These are phyloP conservation scores for Calophaca sinica DNA, from an alignment of 306 rosid genomes.

Conservation along the genomic window DNA sequence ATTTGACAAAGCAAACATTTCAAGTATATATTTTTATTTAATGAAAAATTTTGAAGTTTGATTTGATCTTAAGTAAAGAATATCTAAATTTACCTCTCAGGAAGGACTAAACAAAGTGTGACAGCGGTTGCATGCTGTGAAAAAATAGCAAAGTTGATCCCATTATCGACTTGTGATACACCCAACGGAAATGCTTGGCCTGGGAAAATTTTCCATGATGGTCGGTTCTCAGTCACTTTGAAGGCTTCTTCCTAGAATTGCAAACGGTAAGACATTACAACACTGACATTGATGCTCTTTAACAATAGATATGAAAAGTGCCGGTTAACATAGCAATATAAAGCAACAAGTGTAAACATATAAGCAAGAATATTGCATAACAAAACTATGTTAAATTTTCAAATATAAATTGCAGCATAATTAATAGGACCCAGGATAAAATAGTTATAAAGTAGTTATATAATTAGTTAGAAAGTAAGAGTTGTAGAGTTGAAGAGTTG, in stretches of 20 bases:
- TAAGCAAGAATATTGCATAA: slow-evolving; percentile 26
- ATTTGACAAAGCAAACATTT: neutral
- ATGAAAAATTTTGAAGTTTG: slow-evolving; percentile 7
- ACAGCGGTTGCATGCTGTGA: slow-evolving; percentile 91
- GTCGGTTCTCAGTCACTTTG: slow-evolving; percentile 52
- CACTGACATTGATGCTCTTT: slow-evolving; percentile 32
- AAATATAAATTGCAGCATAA: slow-evolving; percentile 16
- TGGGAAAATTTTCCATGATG: slow-evolving; percentile 61
- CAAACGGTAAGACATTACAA: slow-evolving; percentile 42
- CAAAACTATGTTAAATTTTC: neutral
- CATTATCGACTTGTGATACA: slow-evolving; percentile 75
- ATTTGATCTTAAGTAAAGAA: slow-evolving; percentile 28
- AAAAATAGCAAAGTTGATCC: slow-evolving; percentile 89
- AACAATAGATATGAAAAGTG: slow-evolving; percentile 25
- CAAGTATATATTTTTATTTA: neutral
- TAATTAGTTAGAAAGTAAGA: neutral
- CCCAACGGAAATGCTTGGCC: slow-evolving; percentile 93
- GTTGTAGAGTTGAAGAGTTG: too few species aligned
- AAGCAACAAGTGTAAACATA: slow-evolving; percentile 19
- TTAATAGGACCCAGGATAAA: neutral
- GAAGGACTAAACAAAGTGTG: slow-evolving; percentile 74
- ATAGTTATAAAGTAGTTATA: slow-evolving; percentile 5
- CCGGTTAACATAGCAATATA: neutral
- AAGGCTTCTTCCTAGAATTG: slow-evolving; percentile 69
- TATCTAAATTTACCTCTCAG: slow-evolving; percentile 60